Evolutionary conservation across 2,329 filamentous ascomycete genomes (phyloP).

Genomic region (Ophiosphaerella korrae): DNA sequence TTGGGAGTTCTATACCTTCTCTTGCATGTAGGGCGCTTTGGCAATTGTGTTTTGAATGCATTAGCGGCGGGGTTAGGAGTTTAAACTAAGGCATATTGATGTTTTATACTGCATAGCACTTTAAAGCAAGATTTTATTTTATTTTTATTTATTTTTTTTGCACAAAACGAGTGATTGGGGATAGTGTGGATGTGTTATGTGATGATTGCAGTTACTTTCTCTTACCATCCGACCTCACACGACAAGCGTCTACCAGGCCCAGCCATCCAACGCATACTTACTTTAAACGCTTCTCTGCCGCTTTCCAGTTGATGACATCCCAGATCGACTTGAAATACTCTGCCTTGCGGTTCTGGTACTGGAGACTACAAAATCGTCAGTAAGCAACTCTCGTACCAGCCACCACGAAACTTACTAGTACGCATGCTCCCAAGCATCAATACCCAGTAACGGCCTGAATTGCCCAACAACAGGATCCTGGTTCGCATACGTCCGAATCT

Average conservation of each 20-base stretch:
- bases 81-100: neutral
- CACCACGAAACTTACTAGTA: constrained; percentile 68
- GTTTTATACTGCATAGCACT: no score
- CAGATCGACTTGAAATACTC: constrained; percentile 94
- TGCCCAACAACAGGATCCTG: constrained; percentile 88
- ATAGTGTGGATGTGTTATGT: no score
- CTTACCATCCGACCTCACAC: no score
- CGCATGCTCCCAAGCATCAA: constrained; percentile 96
- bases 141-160: no score
- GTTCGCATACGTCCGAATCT: constrained; percentile 76
- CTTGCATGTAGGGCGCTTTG: constrained; percentile 9
- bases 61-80: neutral
- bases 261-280: constrained; percentile 20
- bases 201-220: no score
- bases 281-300: constrained; percentile 76
- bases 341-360: constrained; percentile 96
- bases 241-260: no score
- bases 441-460: constrained; percentile 80
- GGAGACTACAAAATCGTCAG: constrained; percentile 58
- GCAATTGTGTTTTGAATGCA: neutral
- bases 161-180: no score
- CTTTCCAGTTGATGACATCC: constrained; percentile 97
- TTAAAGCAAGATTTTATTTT: no score
- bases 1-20: constrained; percentile 17
- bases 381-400: neutral